Evolutionary conservation across 805 yeast genomes (phyloP).

Genomic region (Suhomyces faveliae): DNA sequence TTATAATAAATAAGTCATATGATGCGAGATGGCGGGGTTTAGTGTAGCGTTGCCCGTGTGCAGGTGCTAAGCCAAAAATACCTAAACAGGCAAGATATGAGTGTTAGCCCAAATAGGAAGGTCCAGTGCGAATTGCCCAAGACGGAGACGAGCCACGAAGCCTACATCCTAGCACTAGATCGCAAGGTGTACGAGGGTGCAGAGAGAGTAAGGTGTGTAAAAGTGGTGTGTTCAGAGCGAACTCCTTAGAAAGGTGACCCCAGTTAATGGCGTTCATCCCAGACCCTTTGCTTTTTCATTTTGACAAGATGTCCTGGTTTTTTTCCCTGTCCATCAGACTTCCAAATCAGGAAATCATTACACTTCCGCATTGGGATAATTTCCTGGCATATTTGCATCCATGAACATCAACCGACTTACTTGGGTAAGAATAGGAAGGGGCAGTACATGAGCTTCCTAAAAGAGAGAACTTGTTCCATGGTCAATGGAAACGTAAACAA

Average conservation of each 20-base stretch:
- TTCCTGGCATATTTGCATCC: slow-evolving; percentile 1
- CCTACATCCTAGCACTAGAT: too few species aligned
- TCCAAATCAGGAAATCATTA: slow-evolving; percentile 5
- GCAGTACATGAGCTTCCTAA: not conserved
- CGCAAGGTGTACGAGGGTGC: too few species aligned
- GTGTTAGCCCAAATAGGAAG: slow-evolving; percentile 1
- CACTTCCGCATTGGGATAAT: slow-evolving; percentile 10
- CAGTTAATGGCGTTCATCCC: too few species aligned
- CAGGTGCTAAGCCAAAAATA: not conserved
- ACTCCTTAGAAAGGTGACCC: too few species aligned
- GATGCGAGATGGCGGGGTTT: not conserved
- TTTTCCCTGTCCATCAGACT: not conserved
- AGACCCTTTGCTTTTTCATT: too few species aligned
- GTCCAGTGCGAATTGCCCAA: not conserved
- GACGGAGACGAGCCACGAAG: not conserved
- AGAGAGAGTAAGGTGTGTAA: too few species aligned
- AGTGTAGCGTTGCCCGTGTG: not conserved
- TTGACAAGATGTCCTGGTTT: not conserved
- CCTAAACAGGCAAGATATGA: slow-evolving; percentile 11
- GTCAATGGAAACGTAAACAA: not conserved
- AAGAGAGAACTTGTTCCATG: not conserved
- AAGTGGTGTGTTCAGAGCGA: too few species aligned
- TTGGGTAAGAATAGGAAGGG: not conserved
- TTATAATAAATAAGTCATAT: not conserved
- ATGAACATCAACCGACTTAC: not conserved